Evolutionary conservation across 768 basidiomycete species (phyloP), one percentile per base, ranked within the genome.

Genomic region (Grammothele lineata): DNA sequence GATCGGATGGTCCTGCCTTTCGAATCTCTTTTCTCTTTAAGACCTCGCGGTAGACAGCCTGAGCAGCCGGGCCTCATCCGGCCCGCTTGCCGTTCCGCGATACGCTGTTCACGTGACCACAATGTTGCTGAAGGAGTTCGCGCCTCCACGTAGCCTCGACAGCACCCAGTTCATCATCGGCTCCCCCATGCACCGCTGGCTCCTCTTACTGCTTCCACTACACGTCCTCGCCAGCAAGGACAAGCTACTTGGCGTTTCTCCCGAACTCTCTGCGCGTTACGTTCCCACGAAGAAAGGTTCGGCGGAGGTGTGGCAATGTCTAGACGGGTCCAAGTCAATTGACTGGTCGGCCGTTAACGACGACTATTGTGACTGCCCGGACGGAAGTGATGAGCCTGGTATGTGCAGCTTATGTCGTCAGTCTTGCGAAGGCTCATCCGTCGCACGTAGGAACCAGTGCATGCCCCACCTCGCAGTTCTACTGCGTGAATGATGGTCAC

Each of bases 301-400:
- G 4, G 21, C 47, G 11, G 45, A 57, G 10, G 66, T 63, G 14
- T 95, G 92, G 87, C 75, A 69, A 52, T 96, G 92, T 67, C 67
- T 95, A 50, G 85, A 93, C 57, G 86, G 84, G 18, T 83, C 81
- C 0, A 84, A 83, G 59, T 74, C 79, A 51, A 90, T 97, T 53
- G 69, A 83, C 2, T 92, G 84, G 83, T 66, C 70, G 26, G 81
- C 87, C 17, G 83, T 96, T 21, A 96, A 97, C 63, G 91, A 97
- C 61, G 92, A 97, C 66, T 92, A 83, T 58, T 97, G 93, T 61
- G 93, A 97, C 68, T 97, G 93, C 61, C 73, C 74, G 24, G 93
- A 96, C 60, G 92, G 92, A n/a, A 92, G 87, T 54, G 93, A 97
- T 55, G 93, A 97, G 63, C 93, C 93, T 64, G 93, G 93, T 85